Percentiles rank a stretch among this genome's conserved stretches.
These are phyloP conservation scores for Microdochium nivale DNA, from an alignment of 2,329 filamentous ascomycete species.

Conservation along the genomic window DNA sequence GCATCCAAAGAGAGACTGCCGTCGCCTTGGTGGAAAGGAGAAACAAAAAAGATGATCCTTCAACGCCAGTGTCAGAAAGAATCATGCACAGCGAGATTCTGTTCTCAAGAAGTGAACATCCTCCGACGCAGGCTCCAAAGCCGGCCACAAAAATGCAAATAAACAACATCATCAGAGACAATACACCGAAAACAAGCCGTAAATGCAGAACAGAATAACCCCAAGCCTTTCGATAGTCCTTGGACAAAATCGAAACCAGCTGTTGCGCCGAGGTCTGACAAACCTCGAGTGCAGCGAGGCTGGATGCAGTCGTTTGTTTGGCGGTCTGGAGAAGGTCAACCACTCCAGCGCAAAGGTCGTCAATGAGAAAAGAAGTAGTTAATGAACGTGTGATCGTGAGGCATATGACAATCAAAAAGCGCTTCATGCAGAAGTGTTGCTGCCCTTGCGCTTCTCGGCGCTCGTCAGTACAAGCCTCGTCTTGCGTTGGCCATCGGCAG, in stretches of 20 bases:
- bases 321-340: not conserved
- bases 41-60: not conserved
- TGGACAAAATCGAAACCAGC: not conserved
- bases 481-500: constrained; percentile 60
- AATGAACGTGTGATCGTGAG: not conserved
- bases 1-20: not conserved
- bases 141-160: not conserved
- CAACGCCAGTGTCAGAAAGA: not conserved
- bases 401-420: not conserved
- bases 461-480: constrained; percentile 81
- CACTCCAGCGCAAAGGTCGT: not conserved
- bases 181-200: not conserved
- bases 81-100: not conserved
- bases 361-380: not conserved
- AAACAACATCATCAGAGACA: not conserved
- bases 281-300: not conserved
- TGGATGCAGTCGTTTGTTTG: not conserved
- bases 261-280: not conserved
- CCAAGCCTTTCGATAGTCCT: not conserved
- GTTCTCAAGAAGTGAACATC: not conserved
- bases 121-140: not conserved
- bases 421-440: constrained; percentile 7
- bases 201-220: not conserved
- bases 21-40: not conserved
- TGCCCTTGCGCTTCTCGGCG: constrained; percentile 81